Evolutionary conservation across 495 filamentous ascomycete genomes (phyloP).

Genomic region (Podospora pseudoanserina): DNA sequence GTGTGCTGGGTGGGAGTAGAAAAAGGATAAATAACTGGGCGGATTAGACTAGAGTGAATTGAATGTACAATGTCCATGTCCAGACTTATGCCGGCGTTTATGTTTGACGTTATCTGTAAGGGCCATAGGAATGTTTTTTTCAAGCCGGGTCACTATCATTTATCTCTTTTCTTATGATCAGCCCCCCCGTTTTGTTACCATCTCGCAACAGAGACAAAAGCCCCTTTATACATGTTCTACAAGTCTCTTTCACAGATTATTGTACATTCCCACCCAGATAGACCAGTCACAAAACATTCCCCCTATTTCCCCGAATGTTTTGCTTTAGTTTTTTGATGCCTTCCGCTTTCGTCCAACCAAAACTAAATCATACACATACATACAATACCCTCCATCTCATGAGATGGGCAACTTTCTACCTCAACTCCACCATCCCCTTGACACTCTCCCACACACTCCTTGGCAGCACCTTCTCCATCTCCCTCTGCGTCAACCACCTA

Average conservation of each 20-base stretch:
- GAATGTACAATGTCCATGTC: not conserved
- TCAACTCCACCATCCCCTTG: slow-evolving; percentile 74
- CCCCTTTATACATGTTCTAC: not conserved
- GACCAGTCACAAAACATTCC: not conserved
- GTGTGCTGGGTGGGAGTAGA: not conserved
- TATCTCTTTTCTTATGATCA: too few relatives aligned
- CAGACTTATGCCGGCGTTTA: not conserved
- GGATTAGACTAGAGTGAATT: not conserved
- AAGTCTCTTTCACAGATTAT: not conserved
- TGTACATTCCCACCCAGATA: not conserved
- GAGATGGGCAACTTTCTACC: slow-evolving; percentile 7
- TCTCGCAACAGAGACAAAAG: not conserved
- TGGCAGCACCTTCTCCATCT: slow-evolving; percentile 63
- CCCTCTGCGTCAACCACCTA: slow-evolving; percentile 87
- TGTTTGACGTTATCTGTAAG: too few relatives aligned
- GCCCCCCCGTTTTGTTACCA: too few relatives aligned
- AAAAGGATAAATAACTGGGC: not conserved
- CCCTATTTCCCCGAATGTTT: not conserved
- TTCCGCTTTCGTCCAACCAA: not conserved
- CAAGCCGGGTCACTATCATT: too few relatives aligned
- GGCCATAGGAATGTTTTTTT: too few relatives aligned
- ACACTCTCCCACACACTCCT: slow-evolving; percentile 67
- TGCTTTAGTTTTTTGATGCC: not conserved
- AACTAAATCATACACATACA: not conserved
- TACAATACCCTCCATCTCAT: not conserved